These are phyloP conservation scores for Cyathus striatus DNA, from an alignment of 768 basidiomycete genomes.

Conservation along the genomic window DNA sequence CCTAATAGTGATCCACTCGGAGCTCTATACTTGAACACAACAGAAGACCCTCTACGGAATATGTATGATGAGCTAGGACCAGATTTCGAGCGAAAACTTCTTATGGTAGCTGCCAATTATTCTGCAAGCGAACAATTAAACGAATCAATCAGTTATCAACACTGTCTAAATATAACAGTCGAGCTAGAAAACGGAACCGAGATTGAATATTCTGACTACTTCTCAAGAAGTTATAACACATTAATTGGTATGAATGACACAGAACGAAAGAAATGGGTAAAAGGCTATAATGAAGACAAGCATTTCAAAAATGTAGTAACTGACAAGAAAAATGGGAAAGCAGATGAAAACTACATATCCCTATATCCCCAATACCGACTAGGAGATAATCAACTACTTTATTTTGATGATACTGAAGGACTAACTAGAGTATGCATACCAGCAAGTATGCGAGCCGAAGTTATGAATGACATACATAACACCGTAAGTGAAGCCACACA, in stretches of 20 bases:
- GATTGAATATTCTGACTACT: not conserved
- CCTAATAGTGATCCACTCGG: slow-evolving; percentile 7
- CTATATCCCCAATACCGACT: not conserved
- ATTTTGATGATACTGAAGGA: slow-evolving; percentile 18
- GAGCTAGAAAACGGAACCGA: not conserved
- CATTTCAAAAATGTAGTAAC: too few relatives aligned
- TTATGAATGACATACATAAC: slow-evolving; percentile 21
- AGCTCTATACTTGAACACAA: not conserved
- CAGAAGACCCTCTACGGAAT: slow-evolving; percentile 14
- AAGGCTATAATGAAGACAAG: not conserved
- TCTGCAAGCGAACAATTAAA: too few relatives aligned
- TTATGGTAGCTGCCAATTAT: slow-evolving; percentile 10
- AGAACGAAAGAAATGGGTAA: not conserved
- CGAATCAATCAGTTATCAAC: too few relatives aligned
- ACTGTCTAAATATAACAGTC: too few relatives aligned
- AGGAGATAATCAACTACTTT: slow-evolving; percentile 4
- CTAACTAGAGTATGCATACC: slow-evolving; percentile 23
- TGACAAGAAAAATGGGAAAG: slow-evolving; percentile 1
- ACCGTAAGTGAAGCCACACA: too few relatives aligned
- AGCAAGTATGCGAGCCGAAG: not conserved
- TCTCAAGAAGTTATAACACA: not conserved
- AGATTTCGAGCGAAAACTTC: slow-evolving; percentile 17
- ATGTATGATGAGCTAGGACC: slow-evolving; percentile 19
- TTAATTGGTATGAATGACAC: not conserved
- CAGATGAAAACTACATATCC: not conserved